Conservation (phyloP, 768 basidiomycete species). For the Mycena epipterygia region DNA sequence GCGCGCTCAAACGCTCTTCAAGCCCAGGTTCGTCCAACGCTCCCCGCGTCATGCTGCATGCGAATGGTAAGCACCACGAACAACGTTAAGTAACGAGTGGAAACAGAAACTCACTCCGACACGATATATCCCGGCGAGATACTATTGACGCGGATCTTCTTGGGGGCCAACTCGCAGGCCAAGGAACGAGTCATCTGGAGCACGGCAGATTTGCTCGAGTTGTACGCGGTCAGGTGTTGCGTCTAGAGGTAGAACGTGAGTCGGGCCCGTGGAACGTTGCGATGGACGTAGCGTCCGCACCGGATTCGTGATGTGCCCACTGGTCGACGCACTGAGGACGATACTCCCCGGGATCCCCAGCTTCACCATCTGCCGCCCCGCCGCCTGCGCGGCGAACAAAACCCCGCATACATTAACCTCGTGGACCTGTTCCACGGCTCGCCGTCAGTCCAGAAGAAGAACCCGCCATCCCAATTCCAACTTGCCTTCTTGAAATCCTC, state of each 20-base stretch:
- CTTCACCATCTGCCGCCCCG: conserved; percentile 68
- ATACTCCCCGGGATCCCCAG: conserved; percentile 65
- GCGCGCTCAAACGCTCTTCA: conserved; percentile 65
- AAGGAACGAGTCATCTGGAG: conserved; percentile 83
- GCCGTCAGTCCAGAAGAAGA: too few species aligned
- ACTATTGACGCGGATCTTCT: conserved; percentile 77
- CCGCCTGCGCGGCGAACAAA: conserved; percentile 72
- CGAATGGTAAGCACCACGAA: not conserved
- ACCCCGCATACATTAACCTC: conserved; percentile 66
- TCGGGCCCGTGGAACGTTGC: not conserved
- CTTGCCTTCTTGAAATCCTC: conserved; percentile 74
- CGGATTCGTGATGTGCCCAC: conserved; percentile 78
- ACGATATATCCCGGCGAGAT: conserved; percentile 78
- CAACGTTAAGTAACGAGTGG: too few species aligned
- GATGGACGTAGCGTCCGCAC: conserved; percentile 52
- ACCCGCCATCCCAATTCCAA: not conserved
- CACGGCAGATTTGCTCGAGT: conserved; percentile 82
- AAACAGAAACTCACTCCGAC: not conserved
- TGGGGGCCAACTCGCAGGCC: conserved; percentile 80
- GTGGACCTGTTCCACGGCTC: too few species aligned
- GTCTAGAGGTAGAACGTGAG: conserved; percentile 56
- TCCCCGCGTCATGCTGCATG: conserved; percentile 69
- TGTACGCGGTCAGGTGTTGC: conserved; percentile 82
- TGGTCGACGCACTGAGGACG: conserved; percentile 72
- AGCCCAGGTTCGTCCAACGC: conserved; percentile 73